Base-by-base conservation (phyloP, 148 eudicot species). In the Amaranthus hypochondriacus region DNA sequence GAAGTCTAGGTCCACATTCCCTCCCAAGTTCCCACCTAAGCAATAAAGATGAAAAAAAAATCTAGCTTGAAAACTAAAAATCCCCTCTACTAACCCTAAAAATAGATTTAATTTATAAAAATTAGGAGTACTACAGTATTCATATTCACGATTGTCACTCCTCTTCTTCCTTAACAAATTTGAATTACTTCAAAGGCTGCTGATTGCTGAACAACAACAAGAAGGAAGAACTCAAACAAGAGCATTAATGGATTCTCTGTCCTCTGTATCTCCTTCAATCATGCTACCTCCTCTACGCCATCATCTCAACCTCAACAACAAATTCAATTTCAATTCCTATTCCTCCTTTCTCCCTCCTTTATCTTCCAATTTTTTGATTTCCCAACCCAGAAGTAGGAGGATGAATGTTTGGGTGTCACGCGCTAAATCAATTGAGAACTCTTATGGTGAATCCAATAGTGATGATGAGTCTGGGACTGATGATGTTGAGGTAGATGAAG, bases 401-500 rank as follows among this genome's bases (percentile, higher is more conserved):
- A 18, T 18, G 18, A 49, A 62, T 76, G 67, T 58, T 66, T 9
- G 18, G 74, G 54, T 49, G 73, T 21, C 62, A 15, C 73, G 73
- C 3, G 53, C 64, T 39, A 59, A 60, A 39, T 52, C 69, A 9
- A 67, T 11, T 5, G 60, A 65, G 13, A 44, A 12, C 8, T 72
- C 21, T 6, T 55, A 77, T 54, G 74, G 71, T 28, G 62, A 71
- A 65, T 50, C 56, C 3, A 69, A 75, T 62, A 88, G 77, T 18
- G 79, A 78, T 4, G 83, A 57, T 5, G 83, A 59, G 11, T 77
- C 54, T 42, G 73, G 53, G 76, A 62, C 15, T 7, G 80, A 81
- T 6, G 85, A 84, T 42, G 89, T 85, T 67, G 96, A 88, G 62
- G 78, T 91, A 51, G 93, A 94, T 70, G 84, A 79, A 82, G 98